Percentiles rank a stretch among this genome's conserved stretches.
Evolutionary conservation across 129 eudicot genomes (phyloP).

Genomic region (Arctium lappa): DNA sequence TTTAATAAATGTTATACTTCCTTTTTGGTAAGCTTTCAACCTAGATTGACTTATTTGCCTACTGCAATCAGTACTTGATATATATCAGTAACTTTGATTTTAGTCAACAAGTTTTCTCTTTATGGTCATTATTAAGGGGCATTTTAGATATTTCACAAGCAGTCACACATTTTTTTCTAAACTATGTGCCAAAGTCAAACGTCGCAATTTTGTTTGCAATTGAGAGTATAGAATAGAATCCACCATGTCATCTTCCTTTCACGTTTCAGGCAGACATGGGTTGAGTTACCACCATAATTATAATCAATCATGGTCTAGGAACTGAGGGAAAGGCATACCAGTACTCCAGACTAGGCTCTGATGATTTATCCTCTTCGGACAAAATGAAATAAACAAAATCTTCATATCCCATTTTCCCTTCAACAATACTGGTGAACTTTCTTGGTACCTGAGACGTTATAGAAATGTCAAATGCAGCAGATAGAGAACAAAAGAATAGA

Average conservation of each 20-base stretch:
- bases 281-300: not conserved
- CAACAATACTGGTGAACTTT: slow-evolving; percentile 74
- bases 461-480: not conserved
- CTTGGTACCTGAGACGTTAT: slow-evolving; percentile 54
- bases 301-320: not conserved
- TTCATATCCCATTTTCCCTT: slow-evolving; percentile 92
- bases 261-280: too few relatives aligned
- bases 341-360: slow-evolving; percentile 87
- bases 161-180: not conserved
- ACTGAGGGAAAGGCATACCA: slow-evolving; percentile 41
- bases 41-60: not conserved
- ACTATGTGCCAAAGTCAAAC: too few relatives aligned
- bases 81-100: not conserved
- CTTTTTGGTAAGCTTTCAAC: not conserved
- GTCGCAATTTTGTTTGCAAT: too few relatives aligned
- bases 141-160: not conserved
- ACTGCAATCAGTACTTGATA: not conserved
- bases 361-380: slow-evolving; percentile 86
- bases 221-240: too few relatives aligned
- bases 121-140: not conserved
- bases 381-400: slow-evolving; percentile 82
- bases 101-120: not conserved
- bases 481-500: not conserved
- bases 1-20: not conserved
- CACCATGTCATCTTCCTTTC: too few relatives aligned